Percentiles rank a stretch among this genome's conserved stretches.
These are phyloP conservation scores for Dioscorea cayenensis DNA, from an alignment of 116 monocot species.

Conservation along the genomic window DNA sequence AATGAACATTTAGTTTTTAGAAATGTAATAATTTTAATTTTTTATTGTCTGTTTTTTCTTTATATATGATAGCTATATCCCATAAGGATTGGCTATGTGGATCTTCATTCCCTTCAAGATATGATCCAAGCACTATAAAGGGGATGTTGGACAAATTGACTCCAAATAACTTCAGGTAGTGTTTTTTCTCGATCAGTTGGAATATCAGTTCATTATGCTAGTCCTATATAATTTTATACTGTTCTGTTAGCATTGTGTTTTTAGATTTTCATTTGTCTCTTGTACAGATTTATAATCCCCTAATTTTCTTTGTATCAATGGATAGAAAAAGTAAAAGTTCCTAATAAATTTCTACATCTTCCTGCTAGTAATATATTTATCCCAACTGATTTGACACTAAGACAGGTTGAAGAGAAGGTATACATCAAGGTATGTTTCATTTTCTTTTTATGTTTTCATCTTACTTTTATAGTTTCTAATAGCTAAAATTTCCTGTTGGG, in stretches of 20 bases:
- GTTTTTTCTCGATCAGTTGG: neutral
- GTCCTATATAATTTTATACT: no score
- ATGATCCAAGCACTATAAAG: slow-evolving; percentile 49
- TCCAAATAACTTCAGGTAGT: slow-evolving; percentile 64
- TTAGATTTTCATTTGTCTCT: neutral
- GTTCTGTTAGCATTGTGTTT: neutral
- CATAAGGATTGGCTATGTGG: slow-evolving; percentile 85
- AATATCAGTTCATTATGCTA: no score
- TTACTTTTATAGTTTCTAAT: slow-evolving; percentile 5
- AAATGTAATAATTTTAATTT: neutral
- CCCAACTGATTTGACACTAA: slow-evolving; percentile 70
- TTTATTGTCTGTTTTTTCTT: neutral
- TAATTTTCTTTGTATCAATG: slow-evolving; percentile 56
- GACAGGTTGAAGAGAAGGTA: slow-evolving; percentile 51
- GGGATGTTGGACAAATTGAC: slow-evolving; percentile 47
- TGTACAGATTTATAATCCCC: neutral
- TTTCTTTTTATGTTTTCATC: slow-evolving; percentile 2
- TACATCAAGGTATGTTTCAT: slow-evolving; percentile 2
- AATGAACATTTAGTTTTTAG: neutral
- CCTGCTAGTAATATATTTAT: slow-evolving; percentile 80
- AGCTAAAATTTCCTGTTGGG: slow-evolving; percentile 33
- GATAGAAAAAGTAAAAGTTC: slow-evolving; percentile 70
- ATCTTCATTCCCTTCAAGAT: slow-evolving; percentile 72
- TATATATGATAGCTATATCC: slow-evolving; percentile 51
- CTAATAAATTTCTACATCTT: slow-evolving; percentile 55